Evolutionary conservation across 495 filamentous ascomycete species (phyloP).

Genomic region (Podospora pseudopauciseta): DNA sequence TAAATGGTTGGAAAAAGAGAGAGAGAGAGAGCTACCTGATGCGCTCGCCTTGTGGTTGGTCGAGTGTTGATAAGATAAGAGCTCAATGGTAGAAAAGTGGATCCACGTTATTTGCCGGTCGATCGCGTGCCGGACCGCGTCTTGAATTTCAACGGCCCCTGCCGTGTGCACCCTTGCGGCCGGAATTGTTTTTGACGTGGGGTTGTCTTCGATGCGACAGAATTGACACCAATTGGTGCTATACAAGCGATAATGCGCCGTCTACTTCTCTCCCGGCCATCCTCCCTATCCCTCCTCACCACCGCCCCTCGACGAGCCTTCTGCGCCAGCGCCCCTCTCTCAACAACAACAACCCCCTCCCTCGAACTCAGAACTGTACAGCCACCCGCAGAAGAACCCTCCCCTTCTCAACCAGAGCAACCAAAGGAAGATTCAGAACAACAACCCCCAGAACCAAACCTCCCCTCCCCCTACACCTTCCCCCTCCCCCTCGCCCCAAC

Average conservation of each 20-base stretch:
- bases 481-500: conserved; percentile 45
- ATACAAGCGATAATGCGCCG: conserved; percentile 2
- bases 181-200: not conserved
- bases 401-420: conserved; percentile 1
- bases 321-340: not conserved
- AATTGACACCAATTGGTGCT: not conserved
- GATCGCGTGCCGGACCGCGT: not conserved
- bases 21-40: not conserved
- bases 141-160: not conserved
- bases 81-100: not conserved
- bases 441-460: not conserved
- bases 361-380: not conserved
- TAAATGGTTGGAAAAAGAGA: not conserved
- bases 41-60: conserved; percentile 5
- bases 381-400: not conserved
- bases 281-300: not conserved
- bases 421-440: not conserved
- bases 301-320: not conserved
- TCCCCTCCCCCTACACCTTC: conserved; percentile 18
- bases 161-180: not conserved
- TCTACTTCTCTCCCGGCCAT: not conserved
- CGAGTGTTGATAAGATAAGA: conserved; percentile 6
- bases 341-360: not conserved
- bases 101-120: not conserved
- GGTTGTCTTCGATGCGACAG: not conserved